Conservation (phyloP, 768 basidiomycete genomes). For the Termitomyces sp. region DNA sequence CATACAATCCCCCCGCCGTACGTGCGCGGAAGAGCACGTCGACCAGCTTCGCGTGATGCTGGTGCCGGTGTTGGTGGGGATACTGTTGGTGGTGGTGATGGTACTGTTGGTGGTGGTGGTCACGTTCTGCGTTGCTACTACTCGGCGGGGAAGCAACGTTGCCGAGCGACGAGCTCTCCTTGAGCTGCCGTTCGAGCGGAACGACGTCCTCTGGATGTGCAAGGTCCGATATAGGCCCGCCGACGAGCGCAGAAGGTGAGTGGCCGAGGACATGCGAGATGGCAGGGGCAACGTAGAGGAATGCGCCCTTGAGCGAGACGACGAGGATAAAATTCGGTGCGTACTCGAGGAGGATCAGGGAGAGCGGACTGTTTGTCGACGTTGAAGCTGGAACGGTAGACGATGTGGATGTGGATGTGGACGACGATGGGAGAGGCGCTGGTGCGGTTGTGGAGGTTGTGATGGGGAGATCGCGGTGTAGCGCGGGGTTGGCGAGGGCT, state of each 20-base stretch:
- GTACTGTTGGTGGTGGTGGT: too few species aligned
- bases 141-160: neutral
- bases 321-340: slow-evolving; percentile 86
- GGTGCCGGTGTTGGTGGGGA: neutral
- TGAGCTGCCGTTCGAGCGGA: slow-evolving; percentile 88
- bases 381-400: slow-evolving; percentile 18
- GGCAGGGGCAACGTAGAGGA: slow-evolving; percentile 89
- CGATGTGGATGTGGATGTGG: slow-evolving; percentile 7
- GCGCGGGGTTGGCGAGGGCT: slow-evolving; percentile 43
- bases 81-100: too few species aligned
- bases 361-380: slow-evolving; percentile 48
- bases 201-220: slow-evolving; percentile 91
- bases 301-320: slow-evolving; percentile 86
- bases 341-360: slow-evolving; percentile 58
- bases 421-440: slow-evolving; percentile 23
- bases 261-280: slow-evolving; percentile 82
- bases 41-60: slow-evolving; percentile 50
- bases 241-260: slow-evolving; percentile 79
- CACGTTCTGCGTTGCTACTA: too few species aligned
- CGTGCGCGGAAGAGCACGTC: slow-evolving; percentile 85
- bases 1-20: slow-evolving; percentile 61
- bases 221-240: slow-evolving; percentile 73
- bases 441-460: slow-evolving; percentile 37
- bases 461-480: slow-evolving; percentile 47
- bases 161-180: slow-evolving; percentile 52